Conservation (phyloP, 768 basidiomycete genomes). For the Leccinum rimulosum region DNA sequence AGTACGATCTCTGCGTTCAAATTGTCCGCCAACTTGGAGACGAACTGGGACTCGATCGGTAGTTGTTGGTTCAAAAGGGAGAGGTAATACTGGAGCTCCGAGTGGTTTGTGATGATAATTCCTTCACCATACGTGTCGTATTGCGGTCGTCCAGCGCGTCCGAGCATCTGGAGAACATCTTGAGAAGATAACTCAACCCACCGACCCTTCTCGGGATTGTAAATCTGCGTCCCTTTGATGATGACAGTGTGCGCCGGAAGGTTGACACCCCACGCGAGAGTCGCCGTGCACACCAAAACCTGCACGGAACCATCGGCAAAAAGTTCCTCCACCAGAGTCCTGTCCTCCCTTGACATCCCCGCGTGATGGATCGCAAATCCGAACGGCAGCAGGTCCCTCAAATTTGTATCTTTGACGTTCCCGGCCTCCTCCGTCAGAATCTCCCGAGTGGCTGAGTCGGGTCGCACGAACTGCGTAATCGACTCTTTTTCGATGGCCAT, state of each 20-base stretch:
- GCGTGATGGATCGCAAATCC: slow-evolving; percentile 98
- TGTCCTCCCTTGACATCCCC: slow-evolving; percentile 90
- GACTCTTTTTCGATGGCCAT: slow-evolving; percentile 96
- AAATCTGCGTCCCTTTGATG: slow-evolving; percentile 99
- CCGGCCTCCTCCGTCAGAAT: slow-evolving; percentile 83
- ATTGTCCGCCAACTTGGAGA: slow-evolving; percentile 89
- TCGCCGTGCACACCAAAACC: slow-evolving; percentile 95
- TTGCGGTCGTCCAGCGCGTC: slow-evolving; percentile 95
- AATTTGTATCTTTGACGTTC: slow-evolving; percentile 76
- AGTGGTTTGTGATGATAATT: slow-evolving; percentile 97
- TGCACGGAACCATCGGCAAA: slow-evolving; percentile 92
- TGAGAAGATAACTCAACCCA: slow-evolving; percentile 96
- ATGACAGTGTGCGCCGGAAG: slow-evolving; percentile 96
- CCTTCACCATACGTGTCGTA: slow-evolving; percentile 98
- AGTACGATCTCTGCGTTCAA: slow-evolving; percentile 96
- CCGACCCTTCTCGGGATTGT: slow-evolving; percentile 97
- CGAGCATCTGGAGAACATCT: slow-evolving; percentile 98
- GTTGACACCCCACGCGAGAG: slow-evolving; percentile 99
- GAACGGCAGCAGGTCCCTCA: slow-evolving; percentile 90
- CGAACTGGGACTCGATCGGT: slow-evolving; percentile 95
- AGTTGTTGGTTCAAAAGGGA: slow-evolving; percentile 95
- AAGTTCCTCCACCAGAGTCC: slow-evolving; percentile 89
- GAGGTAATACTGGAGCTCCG: slow-evolving; percentile 95
- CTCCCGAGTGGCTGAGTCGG: slow-evolving; percentile 88
- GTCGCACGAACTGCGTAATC: slow-evolving; percentile 92